A percentile compares a stretch with the other conserved stretches of the same genome.
Evolutionary conservation across 192 early-diverging fungal species (phyloP).

Genomic region (Coemansia sp.): DNA sequence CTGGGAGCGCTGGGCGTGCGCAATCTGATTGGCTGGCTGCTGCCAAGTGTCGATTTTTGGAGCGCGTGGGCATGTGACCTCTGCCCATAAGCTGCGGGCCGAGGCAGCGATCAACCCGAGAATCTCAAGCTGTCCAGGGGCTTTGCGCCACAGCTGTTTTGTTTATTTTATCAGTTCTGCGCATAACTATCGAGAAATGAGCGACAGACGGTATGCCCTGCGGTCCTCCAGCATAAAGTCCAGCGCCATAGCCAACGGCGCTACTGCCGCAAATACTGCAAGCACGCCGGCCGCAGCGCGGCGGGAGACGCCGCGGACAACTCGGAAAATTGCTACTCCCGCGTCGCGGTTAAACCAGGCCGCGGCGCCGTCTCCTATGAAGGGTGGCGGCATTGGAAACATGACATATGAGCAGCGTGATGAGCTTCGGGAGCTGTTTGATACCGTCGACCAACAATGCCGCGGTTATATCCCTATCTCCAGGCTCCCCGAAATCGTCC

Average conservation of each 20-base stretch:
- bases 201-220: conserved; percentile 1
- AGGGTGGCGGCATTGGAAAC: conserved; percentile 23
- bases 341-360: conserved; percentile 5
- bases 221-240: conserved; percentile 1
- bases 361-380: not conserved
- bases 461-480: conserved; percentile 28
- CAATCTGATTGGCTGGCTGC: not conserved
- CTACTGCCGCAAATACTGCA: not conserved
- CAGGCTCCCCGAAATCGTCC: conserved; percentile 13
- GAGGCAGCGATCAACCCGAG: not conserved
- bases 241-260: not conserved
- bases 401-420: conserved; percentile 35
- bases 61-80: not conserved
- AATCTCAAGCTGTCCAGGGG: too few relatives aligned
- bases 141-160: not conserved
- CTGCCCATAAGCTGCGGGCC: not conserved
- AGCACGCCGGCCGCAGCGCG: not conserved
- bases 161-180: not conserved
- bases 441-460: conserved; percentile 23
- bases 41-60: not conserved
- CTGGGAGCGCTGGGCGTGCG: not conserved
- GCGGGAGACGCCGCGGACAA: conserved; percentile 8
- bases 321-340: conserved; percentile 1
- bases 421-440: conserved; percentile 40
- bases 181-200: not conserved